Evolutionary conservation across 345 rosid species (phyloP), one percentile per base, ranked within the genome.

Genomic region (Clausena lansium): DNA sequence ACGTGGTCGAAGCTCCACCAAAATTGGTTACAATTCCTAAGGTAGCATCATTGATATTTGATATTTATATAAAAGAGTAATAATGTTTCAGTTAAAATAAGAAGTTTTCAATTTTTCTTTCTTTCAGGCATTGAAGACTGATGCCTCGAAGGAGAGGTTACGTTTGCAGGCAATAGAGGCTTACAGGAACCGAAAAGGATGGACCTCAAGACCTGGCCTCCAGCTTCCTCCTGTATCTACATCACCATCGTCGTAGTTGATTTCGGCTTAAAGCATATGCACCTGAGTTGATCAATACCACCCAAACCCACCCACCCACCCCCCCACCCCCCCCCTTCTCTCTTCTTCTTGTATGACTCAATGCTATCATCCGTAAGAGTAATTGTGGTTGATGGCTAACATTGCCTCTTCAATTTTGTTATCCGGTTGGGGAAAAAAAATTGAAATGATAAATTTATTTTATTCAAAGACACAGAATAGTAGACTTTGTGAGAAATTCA

Each of bases 1-100:
- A 96, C 6, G 88, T 96, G 50, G 97, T 91, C 68, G 85, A 87
- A 82, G 97, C 97, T 78, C 97, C 99, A 22, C 98, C 92, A 4
- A 92, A 92, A 80, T 79, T 96, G 80, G 80, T 80, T 67, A 35
- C 82, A 25, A 25, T 88, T 77, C 97, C 94, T 10, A 95, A 91
- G 97, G 97, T 91, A 77, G 32, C 22, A 63, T 71, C 62, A 50
- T 0, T 41, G 58, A 54, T 64, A 17, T 67, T 19, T 38, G 61
- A 45, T 45, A 64, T 65, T 5, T 24, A 39, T 6, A 28, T 38
- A 13, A 25, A 10, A 54, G 24, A 67, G 54, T 24, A 45, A 39
- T 60, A 39, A 41, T 47, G 63, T 45, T 68, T 63, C 28, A 27
- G 33, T 73, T 73, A 9, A 35, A 65, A 28, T 7, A 45, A 74